These are phyloP conservation scores for Geosiphon pyriformis DNA, from an alignment of 192 early-diverging fungal species.

Conservation along the genomic window DNA sequence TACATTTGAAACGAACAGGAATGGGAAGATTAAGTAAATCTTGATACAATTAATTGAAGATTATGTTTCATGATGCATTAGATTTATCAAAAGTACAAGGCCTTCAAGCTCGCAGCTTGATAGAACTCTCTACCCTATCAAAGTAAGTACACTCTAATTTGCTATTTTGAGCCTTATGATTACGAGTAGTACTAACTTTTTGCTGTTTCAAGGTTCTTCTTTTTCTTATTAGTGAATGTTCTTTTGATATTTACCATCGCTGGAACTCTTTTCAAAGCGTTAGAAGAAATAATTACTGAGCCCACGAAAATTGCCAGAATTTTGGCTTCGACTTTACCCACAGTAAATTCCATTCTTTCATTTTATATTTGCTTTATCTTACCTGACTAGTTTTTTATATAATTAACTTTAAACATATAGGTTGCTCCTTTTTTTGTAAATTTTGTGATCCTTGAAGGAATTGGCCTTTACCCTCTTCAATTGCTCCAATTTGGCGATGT, in stretches of 20 bases:
- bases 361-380: neutral
- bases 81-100: slow-evolving; percentile 38
- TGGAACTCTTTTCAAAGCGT: slow-evolving; percentile 56
- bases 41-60: too few species aligned
- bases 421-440: slow-evolving; percentile 78
- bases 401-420: slow-evolving; percentile 18
- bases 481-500: slow-evolving; percentile 63
- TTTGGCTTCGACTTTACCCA: slow-evolving; percentile 61
- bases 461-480: slow-evolving; percentile 65
- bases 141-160: slow-evolving; percentile 6
- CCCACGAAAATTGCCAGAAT: slow-evolving; percentile 55
- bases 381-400: neutral
- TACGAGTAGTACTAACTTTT: neutral
- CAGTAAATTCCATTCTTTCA: slow-evolving; percentile 28
- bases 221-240: slow-evolving; percentile 71
- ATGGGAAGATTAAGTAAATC: too few species aligned
- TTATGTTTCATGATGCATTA: too few species aligned
- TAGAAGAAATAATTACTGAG: slow-evolving; percentile 59
- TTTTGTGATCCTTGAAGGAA: slow-evolving; percentile 65
- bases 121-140: slow-evolving; percentile 36
- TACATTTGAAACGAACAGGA: neutral
- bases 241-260: slow-evolving; percentile 71
- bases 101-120: slow-evolving; percentile 35
- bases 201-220: slow-evolving; percentile 51
- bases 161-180: slow-evolving; percentile 1